Evolutionary conservation across 1,284 basidiomycete genomes (phyloP), one percentile per base, ranked within the genome.

Genomic region (Sanghuangporus baumii): DNA sequence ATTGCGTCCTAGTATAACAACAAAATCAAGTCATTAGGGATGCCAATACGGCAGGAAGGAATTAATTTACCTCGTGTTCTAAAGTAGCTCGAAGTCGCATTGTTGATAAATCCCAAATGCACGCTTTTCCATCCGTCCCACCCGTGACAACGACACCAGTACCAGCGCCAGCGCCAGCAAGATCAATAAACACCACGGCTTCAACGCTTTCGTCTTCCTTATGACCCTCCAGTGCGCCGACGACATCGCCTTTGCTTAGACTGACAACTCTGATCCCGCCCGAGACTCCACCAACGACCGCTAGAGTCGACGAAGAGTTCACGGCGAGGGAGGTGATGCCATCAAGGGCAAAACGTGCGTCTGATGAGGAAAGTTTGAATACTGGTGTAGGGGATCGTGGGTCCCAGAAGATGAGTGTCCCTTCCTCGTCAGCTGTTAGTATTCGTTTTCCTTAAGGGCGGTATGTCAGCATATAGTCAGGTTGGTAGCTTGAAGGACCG

Each of bases 81-180:
- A 95, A 77, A 36, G 91, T 93, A 23, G 88, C 82, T 62, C 95
- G 84, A 55, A 94, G 74, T 64, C 90, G 82, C 79, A 91, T 91
- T 12, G 93, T 94, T 55, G 83, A 83, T 46, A 96, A 80, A 75
- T 99, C 96, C 94, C 95, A 98, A 50, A 98, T 88, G 71, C 91
- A 93, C 31, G 89, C 90, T 73, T 93, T 95, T 0, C 96, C 95
- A 72, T 99, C 97, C 8, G 96, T 98, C 1, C 86, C 94, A 7
- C 91, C 95, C 0, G 92, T 95, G 1, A 95, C 86, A 34, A 90
- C 90, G 14, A 93, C 84, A 37, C 89, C 84, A 63, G 80, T 79
- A 55, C 72, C 80, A 12, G 74, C 81, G 54, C 72, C 80, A 11
- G 74, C 81, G 47, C 85, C 84, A 31, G 87, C 74, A 56, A 96